Evolutionary conservation across 768 basidiomycete species (phyloP), one percentile per base, ranked within the genome.

Genomic region (Russula abietina): DNA sequence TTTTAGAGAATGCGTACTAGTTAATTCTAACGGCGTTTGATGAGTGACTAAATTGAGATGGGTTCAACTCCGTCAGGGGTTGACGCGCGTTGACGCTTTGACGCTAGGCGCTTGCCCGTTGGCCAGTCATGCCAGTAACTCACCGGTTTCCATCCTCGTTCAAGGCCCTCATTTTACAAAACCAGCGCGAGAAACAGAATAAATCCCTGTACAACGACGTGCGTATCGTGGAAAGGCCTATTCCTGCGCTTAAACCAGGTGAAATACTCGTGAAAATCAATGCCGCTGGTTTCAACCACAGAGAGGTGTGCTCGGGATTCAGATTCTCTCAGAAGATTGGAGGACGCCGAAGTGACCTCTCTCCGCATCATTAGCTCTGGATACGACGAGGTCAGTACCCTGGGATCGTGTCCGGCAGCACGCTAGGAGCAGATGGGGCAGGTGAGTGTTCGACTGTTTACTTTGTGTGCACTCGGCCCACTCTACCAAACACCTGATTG

Each of bases 361-460:
- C 1, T 48, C 24, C 26, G 24, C 43, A 45, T 22, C 11, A 22
- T n/a, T 65, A 92, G 89, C 75, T 89, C 12, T 92, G 90, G 90
- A 83, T 88, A 38, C 79, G 88, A 26, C 80, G 79, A 60, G 87
- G 86, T 11, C 73, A 76, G 69, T 91, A 92, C 68, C 88, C 89
- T 0, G 76, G 77, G 10, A 85, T 91, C 50, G 73, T 72, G 2
- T 71, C 81, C 33, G 89, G 83, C 19, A 81, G 76, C 57, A 81
- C 83, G 19, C 79, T 88, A 11, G 90, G 89, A 16, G 79, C 83
- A 28, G 90, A 92, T 67, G 89, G 86, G 26, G 88, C 86, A 71
- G 90, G 89, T 86, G 33, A 55, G 57, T 52, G 11, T 41, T n/a
- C 50, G 33, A 55, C 54, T 52, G 11, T 41, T n/a, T 30, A 28